Evolutionary conservation across 257 asterid species (phyloP).

Genomic region (Agastache rugosa): DNA sequence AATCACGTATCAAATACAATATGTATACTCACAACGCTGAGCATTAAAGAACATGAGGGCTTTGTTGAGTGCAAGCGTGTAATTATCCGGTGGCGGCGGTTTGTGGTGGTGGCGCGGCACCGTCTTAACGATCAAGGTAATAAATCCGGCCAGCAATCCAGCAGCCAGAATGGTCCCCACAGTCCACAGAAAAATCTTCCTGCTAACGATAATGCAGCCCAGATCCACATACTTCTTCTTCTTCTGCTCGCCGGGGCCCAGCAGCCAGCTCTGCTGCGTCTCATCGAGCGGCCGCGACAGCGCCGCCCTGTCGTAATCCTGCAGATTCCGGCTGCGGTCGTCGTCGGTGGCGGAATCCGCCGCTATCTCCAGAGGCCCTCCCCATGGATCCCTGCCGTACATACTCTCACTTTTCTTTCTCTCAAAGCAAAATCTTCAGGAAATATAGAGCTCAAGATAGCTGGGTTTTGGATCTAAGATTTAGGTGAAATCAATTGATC

Average conservation of each 20-base stretch:
- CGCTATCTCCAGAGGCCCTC: slow-evolving; percentile 94
- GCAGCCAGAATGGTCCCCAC: slow-evolving; percentile 78
- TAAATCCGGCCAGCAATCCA: slow-evolving; percentile 73
- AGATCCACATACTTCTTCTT: slow-evolving; percentile 98
- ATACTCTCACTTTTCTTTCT: slow-evolving; percentile 39
- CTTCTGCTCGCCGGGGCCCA: slow-evolving; percentile 96
- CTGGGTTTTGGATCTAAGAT: slow-evolving; percentile 19
- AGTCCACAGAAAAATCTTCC: slow-evolving; percentile 89
- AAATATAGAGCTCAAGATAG: neutral
- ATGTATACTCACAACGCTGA: slow-evolving; percentile 74
- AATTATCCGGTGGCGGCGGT: slow-evolving; percentile 89
- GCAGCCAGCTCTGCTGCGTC: slow-evolving; percentile 98
- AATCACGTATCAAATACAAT: neutral
- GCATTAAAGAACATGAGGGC: slow-evolving; percentile 96
- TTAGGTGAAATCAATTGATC: slow-evolving; percentile 22
- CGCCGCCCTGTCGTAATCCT: slow-evolving; percentile 92
- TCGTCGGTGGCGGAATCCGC: slow-evolving; percentile 98
- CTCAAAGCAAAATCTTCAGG: neutral
- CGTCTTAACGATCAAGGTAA: slow-evolving; percentile 78
- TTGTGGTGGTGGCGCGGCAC: slow-evolving; percentile 79
- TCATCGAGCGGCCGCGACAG: slow-evolving; percentile 89
- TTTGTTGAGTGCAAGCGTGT: slow-evolving; percentile 80
- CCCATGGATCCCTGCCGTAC: slow-evolving; percentile 99
- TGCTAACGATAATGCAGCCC: slow-evolving; percentile 88
- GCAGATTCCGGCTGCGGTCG: slow-evolving; percentile 87